Conservation (phyloP, 768 basidiomycete species). For the Lactarius pseudohatsudake region DNA sequence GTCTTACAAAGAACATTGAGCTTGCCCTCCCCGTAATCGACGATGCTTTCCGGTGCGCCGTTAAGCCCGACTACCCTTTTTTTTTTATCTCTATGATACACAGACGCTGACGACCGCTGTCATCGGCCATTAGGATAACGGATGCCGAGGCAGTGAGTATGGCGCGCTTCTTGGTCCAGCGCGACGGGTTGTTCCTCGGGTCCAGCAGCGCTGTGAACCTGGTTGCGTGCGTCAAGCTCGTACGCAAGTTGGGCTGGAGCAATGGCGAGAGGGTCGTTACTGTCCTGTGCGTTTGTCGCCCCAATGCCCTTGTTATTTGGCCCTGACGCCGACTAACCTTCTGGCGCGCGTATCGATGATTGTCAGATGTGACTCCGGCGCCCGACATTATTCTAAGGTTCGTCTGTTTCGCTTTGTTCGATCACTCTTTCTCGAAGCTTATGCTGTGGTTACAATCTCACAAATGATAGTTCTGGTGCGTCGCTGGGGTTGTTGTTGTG, state of each 20-base stretch:
- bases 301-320: neutral
- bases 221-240: constrained; percentile 84
- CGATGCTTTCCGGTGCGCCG: constrained; percentile 75
- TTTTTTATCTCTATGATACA: constrained; percentile 4
- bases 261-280: constrained; percentile 78
- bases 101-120: constrained; percentile 18
- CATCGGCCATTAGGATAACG: constrained; percentile 58
- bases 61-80: neutral
- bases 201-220: constrained; percentile 97
- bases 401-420: constrained; percentile 20
- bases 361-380: constrained; percentile 79
- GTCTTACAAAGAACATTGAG: constrained; percentile 87
- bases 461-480: constrained; percentile 50
- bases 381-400: constrained; percentile 91
- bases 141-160: constrained; percentile 95
- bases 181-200: constrained; percentile 93
- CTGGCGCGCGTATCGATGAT: neutral
- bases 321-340: constrained; percentile 32
- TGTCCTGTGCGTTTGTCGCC: constrained; percentile 59
- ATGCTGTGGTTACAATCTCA: constrained; percentile 7
- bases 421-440: neutral
- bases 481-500: neutral
- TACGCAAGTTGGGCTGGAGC: constrained; percentile 65
- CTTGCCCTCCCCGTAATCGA: constrained; percentile 82
- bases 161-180: constrained; percentile 87